These are phyloP conservation scores for Amanita brunnescens DNA, from an alignment of 768 basidiomycete species.

Conservation along the genomic window DNA sequence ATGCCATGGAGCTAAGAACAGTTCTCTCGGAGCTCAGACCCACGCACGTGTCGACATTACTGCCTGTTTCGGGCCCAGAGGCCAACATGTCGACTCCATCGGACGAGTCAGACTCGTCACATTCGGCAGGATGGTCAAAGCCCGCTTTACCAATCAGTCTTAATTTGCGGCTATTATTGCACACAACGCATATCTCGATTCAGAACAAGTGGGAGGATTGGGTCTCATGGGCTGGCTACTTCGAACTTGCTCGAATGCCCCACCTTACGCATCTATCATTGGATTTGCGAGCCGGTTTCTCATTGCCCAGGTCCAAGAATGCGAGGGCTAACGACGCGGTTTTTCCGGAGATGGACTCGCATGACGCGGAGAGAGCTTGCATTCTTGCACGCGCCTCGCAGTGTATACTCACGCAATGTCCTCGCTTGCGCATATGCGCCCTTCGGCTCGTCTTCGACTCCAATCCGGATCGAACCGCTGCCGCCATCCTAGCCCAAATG, in stretches of 20 bases:
- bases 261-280: slow-evolving; percentile 29
- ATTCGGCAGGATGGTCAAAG: slow-evolving; percentile 10
- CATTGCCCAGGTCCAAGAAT: slow-evolving; percentile 14
- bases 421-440: slow-evolving; percentile 21
- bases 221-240: slow-evolving; percentile 24
- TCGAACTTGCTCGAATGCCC: slow-evolving; percentile 17
- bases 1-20: not conserved
- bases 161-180: slow-evolving; percentile 23
- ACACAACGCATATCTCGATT: slow-evolving; percentile 30
- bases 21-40: slow-evolving; percentile 2
- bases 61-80: slow-evolving; percentile 5
- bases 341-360: not conserved
- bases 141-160: slow-evolving; percentile 16
- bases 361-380: not conserved
- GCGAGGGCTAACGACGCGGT: slow-evolving; percentile 9
- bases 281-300: slow-evolving; percentile 24
- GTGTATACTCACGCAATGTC: slow-evolving; percentile 2
- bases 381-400: not conserved
- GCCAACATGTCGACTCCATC: not conserved
- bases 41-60: slow-evolving; percentile 1
- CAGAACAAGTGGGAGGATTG: slow-evolving; percentile 36
- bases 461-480: slow-evolving; percentile 12
- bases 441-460: slow-evolving; percentile 27
- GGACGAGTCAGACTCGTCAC: not conserved
- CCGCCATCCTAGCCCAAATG: slow-evolving; percentile 11